Base-by-base conservation (phyloP, 805 yeast species). In the Candida morakotiae region DNA sequence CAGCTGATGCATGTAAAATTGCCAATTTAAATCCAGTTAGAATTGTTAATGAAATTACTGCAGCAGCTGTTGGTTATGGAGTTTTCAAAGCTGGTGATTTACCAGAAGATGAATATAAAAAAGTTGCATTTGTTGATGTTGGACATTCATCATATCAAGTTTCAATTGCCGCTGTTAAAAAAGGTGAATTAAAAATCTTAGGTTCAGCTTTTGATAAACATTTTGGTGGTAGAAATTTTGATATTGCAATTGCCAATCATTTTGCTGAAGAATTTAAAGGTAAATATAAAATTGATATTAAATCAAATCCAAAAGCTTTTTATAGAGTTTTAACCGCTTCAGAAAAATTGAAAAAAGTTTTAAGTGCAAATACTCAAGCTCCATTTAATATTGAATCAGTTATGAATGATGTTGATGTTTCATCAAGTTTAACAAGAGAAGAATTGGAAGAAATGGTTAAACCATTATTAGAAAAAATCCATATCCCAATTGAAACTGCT, bases 51-150 rank as follows among this genome's bases (percentile, higher is more conserved):
- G 99, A 93, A 64, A 83, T 86, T 49, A 89, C 98, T 41, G 98
- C 98, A 44, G 98, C 98, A 44, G 98, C 97, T 55, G 96, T 93
- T 48, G 94, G 97, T 53, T 94, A 93, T 73, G 98, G 98, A 75
- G 96, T 93, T 44, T 93, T 93, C 83, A 89, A 93, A 79, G 69
- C 67, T 29, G 77, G 85, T 49, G 97, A 91, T 60, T 76, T 93
- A 56, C 96, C 98, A 56, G 98, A 88, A 66, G 95, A 87, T 55
- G 84, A 83, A 64, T 83, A 89, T 58, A 82, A 84, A 71, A 83
- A 77, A 57, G 84, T 93, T 52, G 97, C 95, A 35, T 86, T 93
- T 55, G 81, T 93, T 43, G 99, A 93, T 67, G 86, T 94, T 65
- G 99, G 99, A 53, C 95, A 93, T 75, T 87, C 98, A 30, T 79